Percentiles rank a stretch among this genome's conserved stretches.
Evolutionary conservation across 441 rosid genomes (phyloP).

Genomic region (Syzygium syzygioides): DNA sequence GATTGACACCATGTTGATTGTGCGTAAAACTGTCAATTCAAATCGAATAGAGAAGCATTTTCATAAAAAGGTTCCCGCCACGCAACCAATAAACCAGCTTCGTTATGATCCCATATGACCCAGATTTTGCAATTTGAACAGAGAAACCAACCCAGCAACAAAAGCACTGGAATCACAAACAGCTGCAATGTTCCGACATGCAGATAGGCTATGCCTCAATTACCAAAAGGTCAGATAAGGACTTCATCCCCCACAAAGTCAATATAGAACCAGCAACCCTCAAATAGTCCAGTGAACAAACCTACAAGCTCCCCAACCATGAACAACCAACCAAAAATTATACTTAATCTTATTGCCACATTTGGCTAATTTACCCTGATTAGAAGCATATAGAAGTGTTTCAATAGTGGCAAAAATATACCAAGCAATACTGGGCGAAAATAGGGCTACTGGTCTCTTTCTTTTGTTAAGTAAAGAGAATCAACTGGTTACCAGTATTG

Average conservation of each 20-base stretch:
- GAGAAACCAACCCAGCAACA: neutral
- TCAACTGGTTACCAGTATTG: neutral
- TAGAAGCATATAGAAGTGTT: neutral
- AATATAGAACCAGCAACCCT: neutral
- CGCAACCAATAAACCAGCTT: neutral
- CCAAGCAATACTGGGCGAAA: neutral
- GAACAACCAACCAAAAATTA: neutral
- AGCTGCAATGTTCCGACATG: neutral
- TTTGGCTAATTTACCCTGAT: neutral
- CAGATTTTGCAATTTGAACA: neutral
- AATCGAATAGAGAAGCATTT: neutral
- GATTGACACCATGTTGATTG: neutral
- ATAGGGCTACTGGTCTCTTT: neutral
- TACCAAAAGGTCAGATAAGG: neutral
- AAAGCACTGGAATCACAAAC: neutral
- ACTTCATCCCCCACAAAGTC: neutral
- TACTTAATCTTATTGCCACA: neutral
- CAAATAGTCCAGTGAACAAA: neutral
- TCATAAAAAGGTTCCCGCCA: neutral
- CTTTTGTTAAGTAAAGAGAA: neutral
- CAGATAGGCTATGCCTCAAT: neutral
- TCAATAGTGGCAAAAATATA: neutral
- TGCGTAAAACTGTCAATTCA: neutral
- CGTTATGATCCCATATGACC: neutral
- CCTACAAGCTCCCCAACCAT: neutral